phyloP scores from a whole-genome alignment of 306 rosid genomes.

The Dalbergia cultrata region DNA sequence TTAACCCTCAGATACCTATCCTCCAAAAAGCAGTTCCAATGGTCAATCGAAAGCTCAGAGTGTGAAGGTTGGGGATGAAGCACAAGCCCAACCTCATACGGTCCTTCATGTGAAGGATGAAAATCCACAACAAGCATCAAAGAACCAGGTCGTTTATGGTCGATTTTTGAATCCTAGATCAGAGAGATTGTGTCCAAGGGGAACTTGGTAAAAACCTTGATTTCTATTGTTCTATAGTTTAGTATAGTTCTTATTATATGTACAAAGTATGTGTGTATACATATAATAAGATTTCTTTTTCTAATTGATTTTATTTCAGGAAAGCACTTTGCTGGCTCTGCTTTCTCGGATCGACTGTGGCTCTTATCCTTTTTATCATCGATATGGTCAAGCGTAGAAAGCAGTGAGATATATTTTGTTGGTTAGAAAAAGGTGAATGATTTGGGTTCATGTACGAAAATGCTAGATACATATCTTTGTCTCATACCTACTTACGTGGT shows the following conservation, averaged over 20 bases:
- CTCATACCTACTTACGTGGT: too few relatives aligned
- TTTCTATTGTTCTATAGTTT: neutral
- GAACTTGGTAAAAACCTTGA: slow-evolving; percentile 24
- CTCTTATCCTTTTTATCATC: slow-evolving; percentile 13
- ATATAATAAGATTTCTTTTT: neutral
- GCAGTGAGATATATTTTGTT: neutral
- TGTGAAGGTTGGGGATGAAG: neutral
- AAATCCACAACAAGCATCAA: slow-evolving; percentile 14
- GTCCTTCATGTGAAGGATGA: slow-evolving; percentile 8
- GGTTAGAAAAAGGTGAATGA: neutral
- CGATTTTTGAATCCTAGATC: neutral
- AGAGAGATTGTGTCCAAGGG: slow-evolving; percentile 34
- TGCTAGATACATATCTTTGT: too few relatives aligned
- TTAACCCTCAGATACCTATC: neutral
- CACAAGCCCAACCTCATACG: neutral
- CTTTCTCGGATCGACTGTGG: neutral
- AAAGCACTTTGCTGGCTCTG: slow-evolving; percentile 23
- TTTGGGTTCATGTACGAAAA: neutral
- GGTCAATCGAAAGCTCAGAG: neutral
- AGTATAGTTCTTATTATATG: neutral
- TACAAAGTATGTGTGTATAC: neutral
- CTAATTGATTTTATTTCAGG: slow-evolving; percentile 34
- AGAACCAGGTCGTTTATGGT: neutral
- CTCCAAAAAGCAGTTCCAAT: neutral
- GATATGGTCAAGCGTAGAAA: slow-evolving; percentile 1